A percentile compares a stretch with the other conserved stretches of the same genome.
Evolutionary conservation across 768 basidiomycete genomes (phyloP).

Genomic region (Suillus americanus): DNA sequence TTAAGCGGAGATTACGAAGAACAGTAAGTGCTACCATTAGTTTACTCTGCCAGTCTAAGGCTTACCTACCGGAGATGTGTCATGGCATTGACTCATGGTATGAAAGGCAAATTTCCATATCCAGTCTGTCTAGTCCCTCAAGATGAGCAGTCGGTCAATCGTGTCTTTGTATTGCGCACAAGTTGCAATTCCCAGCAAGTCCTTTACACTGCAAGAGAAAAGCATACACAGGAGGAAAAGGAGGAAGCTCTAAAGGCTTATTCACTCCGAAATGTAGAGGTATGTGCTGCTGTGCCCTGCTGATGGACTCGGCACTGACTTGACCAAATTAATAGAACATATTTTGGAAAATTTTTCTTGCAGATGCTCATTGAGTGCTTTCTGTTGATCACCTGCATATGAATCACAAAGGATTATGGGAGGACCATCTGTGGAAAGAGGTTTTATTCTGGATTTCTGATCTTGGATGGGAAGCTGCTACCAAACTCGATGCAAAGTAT

Average conservation of each 20-base stretch:
- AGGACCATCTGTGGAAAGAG: conserved; percentile 30
- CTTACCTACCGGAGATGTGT: conserved; percentile 22
- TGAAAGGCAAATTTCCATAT: conserved; percentile 29
- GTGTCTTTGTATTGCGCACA: conserved; percentile 18
- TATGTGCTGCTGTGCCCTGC: conserved; percentile 5
- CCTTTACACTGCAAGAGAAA: conserved; percentile 8
- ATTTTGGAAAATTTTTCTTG: conserved; percentile 36
- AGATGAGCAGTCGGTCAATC: conserved; percentile 21
- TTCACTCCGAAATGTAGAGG: conserved; percentile 15
- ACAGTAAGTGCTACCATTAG: neutral
- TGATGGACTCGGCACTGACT: neutral
- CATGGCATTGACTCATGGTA: conserved; percentile 35
- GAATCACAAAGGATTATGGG: conserved; percentile 32
- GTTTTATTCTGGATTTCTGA: conserved; percentile 19
- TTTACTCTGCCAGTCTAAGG: neutral
- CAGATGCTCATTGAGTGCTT: conserved; percentile 33
- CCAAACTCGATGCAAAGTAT: conserved; percentile 21
- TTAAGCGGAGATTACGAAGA: too few species aligned
- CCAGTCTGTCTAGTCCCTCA: conserved; percentile 36
- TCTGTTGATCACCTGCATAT: conserved; percentile 43
- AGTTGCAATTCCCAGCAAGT: conserved; percentile 12
- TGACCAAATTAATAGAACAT: conserved; percentile 18
- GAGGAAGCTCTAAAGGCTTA: conserved; percentile 11
- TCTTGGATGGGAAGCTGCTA: conserved; percentile 8
- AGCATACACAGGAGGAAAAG: conserved; percentile 17